Percentiles rank a stretch among this genome's conserved stretches.
phyloP scores from a whole-genome alignment of 2,329 filamentous ascomycete species.

The Arthrobotrys pseudoclavata region DNA sequence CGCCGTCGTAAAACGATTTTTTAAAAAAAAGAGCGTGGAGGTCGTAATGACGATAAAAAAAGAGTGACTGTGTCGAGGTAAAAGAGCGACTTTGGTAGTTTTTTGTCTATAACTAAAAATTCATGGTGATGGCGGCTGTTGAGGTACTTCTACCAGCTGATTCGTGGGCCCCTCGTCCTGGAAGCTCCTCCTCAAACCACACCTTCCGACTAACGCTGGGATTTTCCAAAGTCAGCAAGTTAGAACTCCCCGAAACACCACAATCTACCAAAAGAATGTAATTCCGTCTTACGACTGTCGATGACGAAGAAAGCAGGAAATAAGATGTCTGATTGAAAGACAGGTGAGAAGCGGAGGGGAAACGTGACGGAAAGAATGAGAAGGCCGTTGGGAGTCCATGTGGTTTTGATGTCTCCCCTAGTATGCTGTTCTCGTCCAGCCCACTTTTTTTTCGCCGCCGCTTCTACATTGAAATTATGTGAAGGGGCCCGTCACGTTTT shows the following conservation, averaged over 20 bases:
- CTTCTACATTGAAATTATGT: conserved; percentile 45
- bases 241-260: conserved; percentile 55
- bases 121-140: conserved; percentile 61
- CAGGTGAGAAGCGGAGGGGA: conserved; percentile 51
- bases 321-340: conserved; percentile 43
- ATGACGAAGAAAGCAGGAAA: conserved; percentile 31
- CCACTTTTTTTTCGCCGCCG: conserved; percentile 45
- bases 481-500: conserved; percentile 58
- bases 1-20: conserved; percentile 25
- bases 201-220: conserved; percentile 58
- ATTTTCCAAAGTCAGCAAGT: conserved; percentile 57
- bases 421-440: conserved; percentile 44
- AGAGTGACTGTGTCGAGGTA: conserved; percentile 53
- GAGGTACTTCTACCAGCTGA: conserved; percentile 60
- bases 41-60: conserved; percentile 41
- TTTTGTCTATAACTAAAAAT: conserved; percentile 59
- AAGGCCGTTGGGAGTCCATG: conserved; percentile 56
- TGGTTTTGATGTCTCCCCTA: conserved; percentile 54
- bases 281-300: conserved; percentile 52
- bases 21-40: conserved; percentile 40
- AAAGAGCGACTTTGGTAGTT: conserved; percentile 55
- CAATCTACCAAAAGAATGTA: conserved; percentile 59
- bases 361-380: conserved; percentile 58
- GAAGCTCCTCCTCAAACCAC: conserved; percentile 58
- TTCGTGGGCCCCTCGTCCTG: conserved; percentile 59